Conservation (phyloP, 1,284 basidiomycete species). For the Melanopsichium pennsylvanicum region DNA sequence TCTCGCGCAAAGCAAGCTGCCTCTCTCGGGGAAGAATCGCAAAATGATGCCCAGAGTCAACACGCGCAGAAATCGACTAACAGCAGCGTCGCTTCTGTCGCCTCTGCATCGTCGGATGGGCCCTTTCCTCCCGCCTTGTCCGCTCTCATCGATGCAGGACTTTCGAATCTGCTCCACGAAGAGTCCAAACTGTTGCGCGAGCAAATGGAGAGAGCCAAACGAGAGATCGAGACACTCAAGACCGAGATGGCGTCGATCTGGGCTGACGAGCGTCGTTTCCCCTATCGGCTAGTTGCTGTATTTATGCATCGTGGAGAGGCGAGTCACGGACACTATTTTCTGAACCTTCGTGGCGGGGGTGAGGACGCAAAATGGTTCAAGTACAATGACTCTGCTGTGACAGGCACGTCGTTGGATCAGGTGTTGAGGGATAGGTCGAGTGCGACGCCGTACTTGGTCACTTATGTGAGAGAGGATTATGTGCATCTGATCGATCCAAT, state of each 20-base stretch:
- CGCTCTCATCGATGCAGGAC: conserved; percentile 20
- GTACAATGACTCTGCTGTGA: conserved; percentile 59
- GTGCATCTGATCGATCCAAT: conserved; percentile 41
- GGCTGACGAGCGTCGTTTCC: conserved; percentile 74
- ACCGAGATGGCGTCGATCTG: conserved; percentile 79
- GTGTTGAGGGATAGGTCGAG: conserved; percentile 58
- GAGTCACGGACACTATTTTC: conserved; percentile 63
- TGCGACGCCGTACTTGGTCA: conserved; percentile 63
- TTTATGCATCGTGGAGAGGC: conserved; percentile 82
- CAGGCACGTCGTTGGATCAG: conserved; percentile 30
- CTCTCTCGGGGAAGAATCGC: background rate
- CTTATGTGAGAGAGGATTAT: conserved; percentile 54
- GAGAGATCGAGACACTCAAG: conserved; percentile 74
- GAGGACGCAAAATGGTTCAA: conserved; percentile 52
- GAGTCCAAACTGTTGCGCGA: conserved; percentile 66
- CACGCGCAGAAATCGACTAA: background rate
- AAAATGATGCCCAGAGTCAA: background rate
- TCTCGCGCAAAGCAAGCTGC: conserved; percentile 6
- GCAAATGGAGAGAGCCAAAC: conserved; percentile 71
- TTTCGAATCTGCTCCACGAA: conserved; percentile 25
- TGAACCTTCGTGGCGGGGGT: conserved; percentile 48
- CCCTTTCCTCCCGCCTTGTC: conserved; percentile 12
- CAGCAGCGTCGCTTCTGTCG: background rate
- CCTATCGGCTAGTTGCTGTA: conserved; percentile 91
- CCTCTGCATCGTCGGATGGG: background rate